Conservation (phyloP, 148 eudicot genomes). For the Vaccinium corymbosum region DNA sequence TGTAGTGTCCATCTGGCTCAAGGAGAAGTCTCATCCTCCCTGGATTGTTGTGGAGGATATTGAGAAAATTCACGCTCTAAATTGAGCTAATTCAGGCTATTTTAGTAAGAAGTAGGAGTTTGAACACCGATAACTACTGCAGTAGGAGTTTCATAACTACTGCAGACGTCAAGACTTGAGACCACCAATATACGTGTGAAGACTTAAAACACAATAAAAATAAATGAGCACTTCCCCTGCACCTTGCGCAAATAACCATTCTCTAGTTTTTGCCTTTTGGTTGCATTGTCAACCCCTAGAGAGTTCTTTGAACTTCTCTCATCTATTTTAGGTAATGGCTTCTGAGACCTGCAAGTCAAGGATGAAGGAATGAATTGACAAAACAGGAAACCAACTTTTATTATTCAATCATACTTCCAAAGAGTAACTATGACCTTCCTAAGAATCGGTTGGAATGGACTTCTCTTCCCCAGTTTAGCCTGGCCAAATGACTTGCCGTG, state of each 20-base stretch:
- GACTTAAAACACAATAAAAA: neutral
- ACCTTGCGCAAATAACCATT: slow-evolving; percentile 71
- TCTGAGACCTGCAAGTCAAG: slow-evolving; percentile 38
- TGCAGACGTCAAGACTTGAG: neutral
- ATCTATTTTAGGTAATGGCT: slow-evolving; percentile 16
- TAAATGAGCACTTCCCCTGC: neutral
- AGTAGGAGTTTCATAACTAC: neutral
- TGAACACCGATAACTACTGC: too few relatives aligned
- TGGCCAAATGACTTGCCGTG: slow-evolving; percentile 87
- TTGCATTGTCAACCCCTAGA: slow-evolving; percentile 36
- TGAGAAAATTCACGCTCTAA: neutral
- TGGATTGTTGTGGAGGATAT: neutral
- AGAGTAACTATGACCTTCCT: slow-evolving; percentile 28
- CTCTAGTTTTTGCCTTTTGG: slow-evolving; percentile 84
- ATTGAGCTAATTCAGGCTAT: neutral
- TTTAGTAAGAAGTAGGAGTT: neutral
- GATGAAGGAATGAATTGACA: neutral
- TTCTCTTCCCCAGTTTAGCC: slow-evolving; percentile 36
- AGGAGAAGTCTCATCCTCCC: neutral
- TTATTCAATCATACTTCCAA: neutral
- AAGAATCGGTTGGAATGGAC: slow-evolving; percentile 18
- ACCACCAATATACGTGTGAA: neutral
- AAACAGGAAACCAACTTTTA: neutral
- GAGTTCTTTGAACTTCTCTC: slow-evolving; percentile 32
- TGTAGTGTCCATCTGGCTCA: neutral